These are phyloP conservation scores for Pleurostoma richardsiae DNA, from an alignment of 2,329 filamentous ascomycete species.

Conservation along the genomic window DNA sequence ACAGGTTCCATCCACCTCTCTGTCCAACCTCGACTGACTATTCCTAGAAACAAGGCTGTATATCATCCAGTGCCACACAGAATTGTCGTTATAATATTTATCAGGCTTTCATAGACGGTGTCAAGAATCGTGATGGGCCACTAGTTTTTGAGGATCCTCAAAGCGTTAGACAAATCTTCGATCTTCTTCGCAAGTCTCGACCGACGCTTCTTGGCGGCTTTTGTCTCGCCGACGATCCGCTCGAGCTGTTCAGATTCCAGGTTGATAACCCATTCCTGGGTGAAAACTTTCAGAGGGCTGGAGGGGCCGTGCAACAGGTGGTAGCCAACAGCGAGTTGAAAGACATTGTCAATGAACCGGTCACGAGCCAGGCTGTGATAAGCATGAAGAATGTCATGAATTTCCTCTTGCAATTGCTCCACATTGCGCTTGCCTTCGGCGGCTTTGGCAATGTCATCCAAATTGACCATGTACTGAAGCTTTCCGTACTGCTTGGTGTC, in stretches of 20 bases:
- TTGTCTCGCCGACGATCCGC: constrained; percentile 18
- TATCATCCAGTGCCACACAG: too few relatives aligned
- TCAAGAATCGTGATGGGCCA: too few relatives aligned
- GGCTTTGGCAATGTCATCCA: constrained; percentile 9
- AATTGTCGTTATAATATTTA: too few relatives aligned
- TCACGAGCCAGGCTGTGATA: constrained; percentile 26
- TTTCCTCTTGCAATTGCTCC: constrained; percentile 15
- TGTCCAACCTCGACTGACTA: too few relatives aligned
- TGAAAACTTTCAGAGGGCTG: constrained; percentile 21
- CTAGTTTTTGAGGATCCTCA: constrained; percentile 13
- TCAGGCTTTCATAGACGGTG: too few relatives aligned
- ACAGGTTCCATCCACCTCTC: too few relatives aligned
- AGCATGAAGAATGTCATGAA: constrained; percentile 22
- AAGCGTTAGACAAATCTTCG: constrained; percentile 15
- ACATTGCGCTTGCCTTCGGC: constrained; percentile 13
- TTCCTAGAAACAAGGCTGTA: too few relatives aligned
- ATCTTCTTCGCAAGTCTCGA: constrained; percentile 14
- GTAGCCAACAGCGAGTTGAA: constrained; percentile 21
- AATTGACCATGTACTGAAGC: constrained; percentile 6
- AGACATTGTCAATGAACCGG: constrained; percentile 28
- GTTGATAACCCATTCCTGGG: constrained; percentile 21
- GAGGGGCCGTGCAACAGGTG: constrained; percentile 15
- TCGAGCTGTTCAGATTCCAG: constrained; percentile 15
- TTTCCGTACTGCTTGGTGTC: constrained; percentile 1
- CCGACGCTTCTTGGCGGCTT: constrained; percentile 12